Percentiles rank a stretch among this genome's conserved stretches.
phyloP scores from a whole-genome alignment of 2,329 filamentous ascomycete species.

The Nigrospora sphaerica region DNA sequence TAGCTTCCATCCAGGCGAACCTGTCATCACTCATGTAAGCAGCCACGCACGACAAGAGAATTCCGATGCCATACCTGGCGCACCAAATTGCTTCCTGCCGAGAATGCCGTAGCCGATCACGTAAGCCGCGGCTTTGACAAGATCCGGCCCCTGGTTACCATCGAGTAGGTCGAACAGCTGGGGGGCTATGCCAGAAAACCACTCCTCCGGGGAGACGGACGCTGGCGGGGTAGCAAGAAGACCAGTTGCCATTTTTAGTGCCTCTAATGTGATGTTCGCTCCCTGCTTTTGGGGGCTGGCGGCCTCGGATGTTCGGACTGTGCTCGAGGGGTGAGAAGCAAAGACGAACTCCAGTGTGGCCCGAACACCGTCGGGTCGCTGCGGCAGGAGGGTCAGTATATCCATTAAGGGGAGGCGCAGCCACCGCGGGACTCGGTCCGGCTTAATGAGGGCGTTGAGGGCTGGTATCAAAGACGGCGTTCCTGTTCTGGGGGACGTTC shows the following conservation, averaged over 20 bases:
- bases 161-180: constrained; percentile 58
- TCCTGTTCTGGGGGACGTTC: constrained; percentile 33
- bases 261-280: constrained; percentile 61
- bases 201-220: constrained; percentile 44
- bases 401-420: constrained; percentile 50
- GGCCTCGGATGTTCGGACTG: constrained; percentile 30
- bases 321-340: constrained; percentile 54
- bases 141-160: constrained; percentile 48
- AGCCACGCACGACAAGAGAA: constrained; percentile 6
- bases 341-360: constrained; percentile 66
- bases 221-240: constrained; percentile 54
- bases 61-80: constrained; percentile 42
- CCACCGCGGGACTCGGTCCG: constrained; percentile 50
- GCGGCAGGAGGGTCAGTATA: constrained; percentile 52
- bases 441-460: constrained; percentile 57
- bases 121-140: constrained; percentile 52
- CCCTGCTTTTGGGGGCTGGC: constrained; percentile 45
- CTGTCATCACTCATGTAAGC: constrained; percentile 21
- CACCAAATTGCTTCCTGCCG: constrained; percentile 55
- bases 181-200: constrained; percentile 53
- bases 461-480: constrained; percentile 46
- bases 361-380: constrained; percentile 57
- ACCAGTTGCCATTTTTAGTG: constrained; percentile 54
- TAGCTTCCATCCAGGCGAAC: constrained; percentile 52
- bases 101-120: constrained; percentile 62